These are phyloP conservation scores for Ascochyta clinopodiicola DNA, from an alignment of 2,329 filamentous ascomycete species.

Conservation along the genomic window DNA sequence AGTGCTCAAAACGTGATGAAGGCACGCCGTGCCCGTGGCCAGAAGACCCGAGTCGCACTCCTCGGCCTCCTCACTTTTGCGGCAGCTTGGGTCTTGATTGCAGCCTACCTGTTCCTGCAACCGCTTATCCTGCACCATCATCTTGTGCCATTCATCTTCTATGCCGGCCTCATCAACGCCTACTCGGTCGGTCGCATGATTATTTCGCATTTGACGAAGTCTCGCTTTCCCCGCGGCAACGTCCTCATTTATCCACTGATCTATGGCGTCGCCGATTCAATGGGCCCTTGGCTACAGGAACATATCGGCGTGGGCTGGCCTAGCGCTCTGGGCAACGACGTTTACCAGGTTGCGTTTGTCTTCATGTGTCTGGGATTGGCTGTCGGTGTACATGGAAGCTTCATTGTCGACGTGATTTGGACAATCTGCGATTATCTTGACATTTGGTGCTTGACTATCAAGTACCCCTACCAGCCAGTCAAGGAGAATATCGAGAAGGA, in stretches of 20 bases:
- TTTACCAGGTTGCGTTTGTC: conserved; percentile 91
- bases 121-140: conserved; percentile 82
- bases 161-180: conserved; percentile 87
- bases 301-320: conserved; percentile 55
- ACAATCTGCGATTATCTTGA: conserved; percentile 98
- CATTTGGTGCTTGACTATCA: conserved; percentile 98
- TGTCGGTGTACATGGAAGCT: conserved; percentile 93
- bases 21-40: conserved; percentile 75
- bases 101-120: conserved; percentile 82
- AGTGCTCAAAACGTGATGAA: conserved; percentile 83
- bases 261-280: conserved; percentile 78
- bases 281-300: conserved; percentile 70
- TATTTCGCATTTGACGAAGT: conserved; percentile 87
- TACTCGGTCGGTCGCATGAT: conserved; percentile 97
- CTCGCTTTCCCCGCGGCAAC: conserved; percentile 89
- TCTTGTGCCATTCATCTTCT: conserved; percentile 87
- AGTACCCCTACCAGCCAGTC: conserved; percentile 69
- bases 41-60: conserved; percentile 75
- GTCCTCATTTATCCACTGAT: conserved; percentile 79
- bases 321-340: conserved; percentile 59
- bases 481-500: conserved; percentile 34
- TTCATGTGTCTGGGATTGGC: conserved; percentile 86
- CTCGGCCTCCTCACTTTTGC: conserved; percentile 85
- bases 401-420: conserved; percentile 95
- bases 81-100: conserved; percentile 76